Conservation (phyloP, 73 alveolate species). For the Paramecium pentaurelia region DNA sequence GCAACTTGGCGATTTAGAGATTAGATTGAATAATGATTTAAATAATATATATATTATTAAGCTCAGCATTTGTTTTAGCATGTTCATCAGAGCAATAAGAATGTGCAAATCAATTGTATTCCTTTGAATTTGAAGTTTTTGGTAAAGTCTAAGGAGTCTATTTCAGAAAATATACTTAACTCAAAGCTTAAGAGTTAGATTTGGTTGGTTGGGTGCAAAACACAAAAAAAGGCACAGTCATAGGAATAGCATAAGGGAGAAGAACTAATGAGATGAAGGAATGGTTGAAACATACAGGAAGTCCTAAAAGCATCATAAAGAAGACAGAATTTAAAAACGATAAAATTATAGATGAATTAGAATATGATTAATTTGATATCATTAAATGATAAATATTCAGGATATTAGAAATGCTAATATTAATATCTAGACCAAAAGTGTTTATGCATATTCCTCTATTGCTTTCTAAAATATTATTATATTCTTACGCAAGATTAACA, state of each 20-base stretch:
- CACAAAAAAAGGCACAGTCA: conserved; percentile 33
- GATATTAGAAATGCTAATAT: background rate
- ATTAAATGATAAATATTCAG: background rate
- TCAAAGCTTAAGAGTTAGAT: conserved; percentile 43
- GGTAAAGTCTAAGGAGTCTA: conserved; percentile 61
- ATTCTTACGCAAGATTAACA: background rate
- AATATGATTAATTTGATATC: background rate
- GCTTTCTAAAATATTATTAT: background rate
- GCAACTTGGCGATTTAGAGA: conserved; percentile 40
- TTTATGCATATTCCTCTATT: background rate
- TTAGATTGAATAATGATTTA: conserved; percentile 14
- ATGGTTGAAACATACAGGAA: background rate
- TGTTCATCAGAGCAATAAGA: background rate
- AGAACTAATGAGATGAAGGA: background rate
- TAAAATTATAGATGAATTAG: background rate
- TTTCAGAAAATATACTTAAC: conserved; percentile 44
- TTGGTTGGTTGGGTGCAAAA: conserved; percentile 55
- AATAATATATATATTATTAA: conserved; percentile 2
- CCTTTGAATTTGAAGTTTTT: conserved; percentile 33
- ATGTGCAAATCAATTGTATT: background rate
- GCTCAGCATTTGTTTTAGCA: background rate
- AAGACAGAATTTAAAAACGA: background rate
- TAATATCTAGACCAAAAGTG: background rate
- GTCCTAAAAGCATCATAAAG: background rate
- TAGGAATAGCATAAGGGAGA: conserved; percentile 59